Percentiles rank a stretch among this genome's conserved stretches.
phyloP scores from a whole-genome alignment of 2,329 filamentous ascomycete species.

The Hymenotorrendiella dingleyae region DNA sequence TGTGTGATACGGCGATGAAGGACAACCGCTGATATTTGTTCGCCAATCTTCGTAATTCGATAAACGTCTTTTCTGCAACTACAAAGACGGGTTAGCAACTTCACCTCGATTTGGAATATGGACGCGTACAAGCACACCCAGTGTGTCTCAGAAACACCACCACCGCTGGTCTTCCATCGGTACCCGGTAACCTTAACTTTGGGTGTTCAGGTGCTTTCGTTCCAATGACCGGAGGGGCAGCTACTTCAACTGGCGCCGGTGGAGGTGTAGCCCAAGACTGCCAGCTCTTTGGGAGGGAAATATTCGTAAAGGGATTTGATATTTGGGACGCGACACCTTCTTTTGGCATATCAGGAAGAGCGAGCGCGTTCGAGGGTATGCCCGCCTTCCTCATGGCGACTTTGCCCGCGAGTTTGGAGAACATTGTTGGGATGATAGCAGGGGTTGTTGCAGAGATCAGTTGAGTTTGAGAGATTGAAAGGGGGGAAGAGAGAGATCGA shows the following conservation, averaged over 20 bases:
- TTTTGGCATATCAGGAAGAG: conserved; percentile 8
- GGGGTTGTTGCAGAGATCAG: neutral
- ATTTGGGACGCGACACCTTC: conserved; percentile 15
- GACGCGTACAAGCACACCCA: conserved; percentile 64
- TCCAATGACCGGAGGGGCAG: conserved; percentile 19
- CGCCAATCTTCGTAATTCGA: conserved; percentile 47
- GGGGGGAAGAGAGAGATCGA: neutral
- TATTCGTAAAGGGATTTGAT: conserved; percentile 26
- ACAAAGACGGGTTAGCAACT: conserved; percentile 1
- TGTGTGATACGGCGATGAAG: conserved; percentile 60
- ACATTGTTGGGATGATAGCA: conserved; percentile 16
- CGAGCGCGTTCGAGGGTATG: conserved; percentile 23
- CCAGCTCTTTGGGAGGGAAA: conserved; percentile 24
- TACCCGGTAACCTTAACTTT: conserved; percentile 36
- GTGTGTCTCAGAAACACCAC: conserved; percentile 66
- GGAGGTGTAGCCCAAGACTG: conserved; percentile 27
- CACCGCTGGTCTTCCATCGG: conserved; percentile 48
- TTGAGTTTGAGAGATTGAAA: neutral
- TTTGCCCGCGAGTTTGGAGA: conserved; percentile 28
- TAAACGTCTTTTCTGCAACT: conserved; percentile 67
- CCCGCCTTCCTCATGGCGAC: conserved; percentile 29
- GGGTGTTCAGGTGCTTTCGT: conserved; percentile 19
- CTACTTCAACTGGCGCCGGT: conserved; percentile 24
- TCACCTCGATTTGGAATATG: too few species aligned
- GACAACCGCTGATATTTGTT: conserved; percentile 44